A percentile compares a stretch with the other conserved stretches of the same genome.
These are phyloP conservation scores for Termitomyces sp. DNA, from an alignment of 768 basidiomycete species.

Conservation along the genomic window DNA sequence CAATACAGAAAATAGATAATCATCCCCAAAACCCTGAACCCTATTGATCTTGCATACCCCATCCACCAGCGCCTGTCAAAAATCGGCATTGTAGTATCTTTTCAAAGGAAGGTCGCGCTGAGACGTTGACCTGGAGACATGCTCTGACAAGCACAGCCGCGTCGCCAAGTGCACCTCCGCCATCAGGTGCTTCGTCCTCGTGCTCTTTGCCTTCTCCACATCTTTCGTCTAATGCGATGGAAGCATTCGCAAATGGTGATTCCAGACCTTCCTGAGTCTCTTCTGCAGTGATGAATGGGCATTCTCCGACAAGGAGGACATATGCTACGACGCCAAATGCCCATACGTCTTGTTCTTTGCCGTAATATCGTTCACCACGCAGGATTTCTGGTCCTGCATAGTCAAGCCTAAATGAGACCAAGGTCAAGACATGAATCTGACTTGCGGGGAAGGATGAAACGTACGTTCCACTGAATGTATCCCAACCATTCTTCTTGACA, in stretches of 20 bases:
- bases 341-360: constrained; percentile 98
- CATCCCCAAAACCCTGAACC: constrained; percentile 8
- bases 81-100: constrained; percentile 75
- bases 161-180: constrained; percentile 79
- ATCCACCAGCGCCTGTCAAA: constrained; percentile 72
- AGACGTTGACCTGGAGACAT: constrained; percentile 78
- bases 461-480: constrained; percentile 90
- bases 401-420: constrained; percentile 61
- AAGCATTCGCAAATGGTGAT: constrained; percentile 70
- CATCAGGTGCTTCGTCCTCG: constrained; percentile 76
- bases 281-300: constrained; percentile 84
- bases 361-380: constrained; percentile 89
- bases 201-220: constrained; percentile 68
- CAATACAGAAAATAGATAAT: constrained; percentile 9
- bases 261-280: constrained; percentile 84
- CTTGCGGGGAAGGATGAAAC: constrained; percentile 24
- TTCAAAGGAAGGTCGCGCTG: constrained; percentile 81
- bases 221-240: constrained; percentile 73
- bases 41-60: constrained; percentile 38
- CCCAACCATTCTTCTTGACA: constrained; percentile 81
- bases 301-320: constrained; percentile 89
- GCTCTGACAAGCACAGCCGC: constrained; percentile 79
- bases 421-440: constrained; percentile 4
- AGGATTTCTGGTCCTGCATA: constrained; percentile 97
- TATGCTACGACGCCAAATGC: constrained; percentile 96